Percentiles rank a stretch among this genome's conserved stretches.
Conservation (phyloP, 805 yeast genomes). For the Candida rishiriensis region DNA sequence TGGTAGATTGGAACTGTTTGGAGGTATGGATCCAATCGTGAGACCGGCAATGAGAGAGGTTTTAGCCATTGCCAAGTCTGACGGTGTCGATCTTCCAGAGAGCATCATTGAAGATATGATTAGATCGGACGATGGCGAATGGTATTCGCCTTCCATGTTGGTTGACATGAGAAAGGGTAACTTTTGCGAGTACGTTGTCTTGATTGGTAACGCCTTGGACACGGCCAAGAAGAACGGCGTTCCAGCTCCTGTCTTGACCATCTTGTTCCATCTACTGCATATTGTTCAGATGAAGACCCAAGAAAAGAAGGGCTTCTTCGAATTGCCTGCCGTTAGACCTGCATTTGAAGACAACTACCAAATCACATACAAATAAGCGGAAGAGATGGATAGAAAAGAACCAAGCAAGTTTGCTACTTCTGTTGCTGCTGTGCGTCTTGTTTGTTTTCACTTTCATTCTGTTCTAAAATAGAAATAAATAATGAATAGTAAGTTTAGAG, state of each 20-base stretch:
- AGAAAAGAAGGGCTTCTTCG: constrained; percentile 26
- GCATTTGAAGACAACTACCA: constrained; percentile 19
- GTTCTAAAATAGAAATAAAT: too few relatives aligned
- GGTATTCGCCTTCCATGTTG: constrained; percentile 45
- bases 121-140: constrained; percentile 36
- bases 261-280: constrained; percentile 25
- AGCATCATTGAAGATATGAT: constrained; percentile 32
- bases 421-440: too few relatives aligned
- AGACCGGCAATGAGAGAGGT: constrained; percentile 44
- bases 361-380: constrained; percentile 5
- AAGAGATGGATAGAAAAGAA: too few relatives aligned
- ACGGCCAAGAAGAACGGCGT: constrained; percentile 28
- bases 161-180: constrained; percentile 41
- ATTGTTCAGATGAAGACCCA: constrained; percentile 30
- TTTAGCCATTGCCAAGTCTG: constrained; percentile 41
- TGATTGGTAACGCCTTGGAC: constrained; percentile 38
- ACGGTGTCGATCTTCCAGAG: constrained; percentile 37
- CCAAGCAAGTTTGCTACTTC: too few relatives aligned
- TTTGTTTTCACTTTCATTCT: too few relatives aligned
- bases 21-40: constrained; percentile 24
- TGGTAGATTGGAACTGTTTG: constrained; percentile 31
- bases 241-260: constrained; percentile 27
- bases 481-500: too few relatives aligned
- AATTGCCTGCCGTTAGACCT: constrained; percentile 30
- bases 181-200: constrained; percentile 39